phyloP scores from a whole-genome alignment of 2,329 filamentous ascomycete species.

The Dothidotthia symphoricarpi region DNA sequence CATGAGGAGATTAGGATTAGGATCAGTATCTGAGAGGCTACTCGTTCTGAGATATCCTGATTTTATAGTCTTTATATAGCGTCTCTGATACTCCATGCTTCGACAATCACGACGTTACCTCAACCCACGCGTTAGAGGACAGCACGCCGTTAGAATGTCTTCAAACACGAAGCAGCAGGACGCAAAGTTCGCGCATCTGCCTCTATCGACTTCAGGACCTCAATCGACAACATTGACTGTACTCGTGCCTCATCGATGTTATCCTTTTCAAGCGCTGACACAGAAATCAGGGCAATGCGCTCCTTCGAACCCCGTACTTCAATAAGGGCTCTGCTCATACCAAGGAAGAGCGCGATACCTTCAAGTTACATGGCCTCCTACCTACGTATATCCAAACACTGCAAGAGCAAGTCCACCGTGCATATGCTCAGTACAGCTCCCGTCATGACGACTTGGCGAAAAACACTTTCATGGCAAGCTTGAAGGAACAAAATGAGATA shows the following conservation, averaged over 20 bases:
- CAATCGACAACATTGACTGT: constrained; percentile 43
- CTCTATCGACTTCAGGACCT: constrained; percentile 45
- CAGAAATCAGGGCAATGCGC: constrained; percentile 40
- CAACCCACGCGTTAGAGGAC: not conserved
- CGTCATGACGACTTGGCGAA: constrained; percentile 68
- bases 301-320: constrained; percentile 66
- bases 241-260: not conserved
- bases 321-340: constrained; percentile 85
- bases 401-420: constrained; percentile 71
- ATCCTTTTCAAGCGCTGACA: constrained; percentile 2
- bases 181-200: constrained; percentile 40
- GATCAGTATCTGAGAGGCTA: no score
- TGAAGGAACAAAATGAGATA: constrained; percentile 83
- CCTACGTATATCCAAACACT: constrained; percentile 71
- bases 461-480: constrained; percentile 81
- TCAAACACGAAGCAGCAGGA: constrained; percentile 15
- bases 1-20: not conserved
- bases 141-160: constrained; percentile 11
- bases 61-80: not conserved
- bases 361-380: constrained; percentile 70
- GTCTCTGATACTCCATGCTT: not conserved
- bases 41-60: constrained; percentile 1
- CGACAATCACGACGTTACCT: not conserved
- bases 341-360: constrained; percentile 63
- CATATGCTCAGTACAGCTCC: constrained; percentile 74